Conservation (phyloP, 805 yeast species). For the Isabelozyma heimii region DNA sequence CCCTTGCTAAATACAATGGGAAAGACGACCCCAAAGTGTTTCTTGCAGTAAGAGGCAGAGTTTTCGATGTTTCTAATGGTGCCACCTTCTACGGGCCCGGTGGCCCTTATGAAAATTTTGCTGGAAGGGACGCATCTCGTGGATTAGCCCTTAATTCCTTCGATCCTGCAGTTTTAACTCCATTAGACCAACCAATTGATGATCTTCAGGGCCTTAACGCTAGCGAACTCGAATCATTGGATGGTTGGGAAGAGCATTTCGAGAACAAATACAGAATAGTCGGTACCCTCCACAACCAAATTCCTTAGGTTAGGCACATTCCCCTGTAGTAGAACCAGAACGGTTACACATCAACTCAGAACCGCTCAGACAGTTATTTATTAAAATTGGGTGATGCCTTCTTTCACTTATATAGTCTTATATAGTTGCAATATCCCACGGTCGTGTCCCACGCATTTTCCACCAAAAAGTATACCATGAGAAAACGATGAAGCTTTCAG, state of each 20-base stretch:
- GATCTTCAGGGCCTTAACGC: slow-evolving; percentile 55
- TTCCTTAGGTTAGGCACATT: background rate
- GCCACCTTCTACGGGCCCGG: slow-evolving; percentile 91
- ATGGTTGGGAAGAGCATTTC: slow-evolving; percentile 85
- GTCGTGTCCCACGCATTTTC: background rate
- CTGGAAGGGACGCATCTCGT: slow-evolving; percentile 93
- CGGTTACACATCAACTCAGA: no score
- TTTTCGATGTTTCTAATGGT: slow-evolving; percentile 79
- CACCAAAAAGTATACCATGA: background rate
- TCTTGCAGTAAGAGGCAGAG: slow-evolving; percentile 81
- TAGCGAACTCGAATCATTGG: slow-evolving; percentile 63
- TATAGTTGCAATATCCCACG: no score
- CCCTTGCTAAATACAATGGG: slow-evolving; percentile 77
- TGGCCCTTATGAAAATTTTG: slow-evolving; percentile 92
- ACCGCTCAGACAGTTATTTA: background rate
- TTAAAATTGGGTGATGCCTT: no score
- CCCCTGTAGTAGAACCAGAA: background rate
- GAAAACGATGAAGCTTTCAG: slow-evolving; percentile 6
- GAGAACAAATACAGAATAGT: slow-evolving; percentile 76
- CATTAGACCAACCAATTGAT: slow-evolving; percentile 78
- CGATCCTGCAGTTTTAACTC: slow-evolving; percentile 62
- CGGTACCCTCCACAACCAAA: slow-evolving; percentile 50
- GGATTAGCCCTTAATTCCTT: slow-evolving; percentile 89
- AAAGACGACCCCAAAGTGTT: slow-evolving; percentile 75
- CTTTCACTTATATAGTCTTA: no score